Evolutionary conservation across 306 rosid species (phyloP), one percentile per base, ranked within the genome.

Genomic region (Pterocarpus macrocarpus): DNA sequence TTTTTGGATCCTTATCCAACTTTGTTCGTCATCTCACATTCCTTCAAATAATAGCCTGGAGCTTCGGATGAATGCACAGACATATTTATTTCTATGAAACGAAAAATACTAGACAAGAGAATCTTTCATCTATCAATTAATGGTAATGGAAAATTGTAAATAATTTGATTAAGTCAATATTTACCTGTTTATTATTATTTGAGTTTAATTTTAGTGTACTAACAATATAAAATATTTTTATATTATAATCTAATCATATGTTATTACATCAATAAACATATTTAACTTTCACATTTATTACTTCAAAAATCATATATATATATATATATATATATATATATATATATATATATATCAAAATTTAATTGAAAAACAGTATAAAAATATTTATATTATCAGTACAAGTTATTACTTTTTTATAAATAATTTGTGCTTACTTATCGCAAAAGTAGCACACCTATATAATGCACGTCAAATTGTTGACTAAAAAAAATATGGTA

Each of bases 401-500:
- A 33, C 4, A 63, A 63, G 44, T 75, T 2, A 75, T 44, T 49
- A 49, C n/a, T 49, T 22, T 49, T 22, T 28, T 11, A 64, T 17
- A 55, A 55, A 43, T 53, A 56, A 44, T 55, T 34, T 55, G 45
- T 41, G 41, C 38, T n/a, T 28, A 56, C 11, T 57, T 41, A 50
- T 64, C 17, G 33, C 44, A 16, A 36, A 63, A 71, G 63, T 43
- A 57, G 41, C 38, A 73, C 8, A 57, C 12, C 50, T 17, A 58
- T 41, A 12, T 43, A 68, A 68, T 52, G 49, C 83, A 80, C 11
- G 66, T 7, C 63, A 36, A 9, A 9, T 15, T 13, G 47, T 84
- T 61, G 55, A 69, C 47, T n/a, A 58, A 63, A 38, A 67, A 75
- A 16, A 69, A 85, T 16, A 76, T 33, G 56, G 45, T 45, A 34